phyloP scores from a whole-genome alignment of 768 basidiomycete species.

The Boletus edulis region DNA sequence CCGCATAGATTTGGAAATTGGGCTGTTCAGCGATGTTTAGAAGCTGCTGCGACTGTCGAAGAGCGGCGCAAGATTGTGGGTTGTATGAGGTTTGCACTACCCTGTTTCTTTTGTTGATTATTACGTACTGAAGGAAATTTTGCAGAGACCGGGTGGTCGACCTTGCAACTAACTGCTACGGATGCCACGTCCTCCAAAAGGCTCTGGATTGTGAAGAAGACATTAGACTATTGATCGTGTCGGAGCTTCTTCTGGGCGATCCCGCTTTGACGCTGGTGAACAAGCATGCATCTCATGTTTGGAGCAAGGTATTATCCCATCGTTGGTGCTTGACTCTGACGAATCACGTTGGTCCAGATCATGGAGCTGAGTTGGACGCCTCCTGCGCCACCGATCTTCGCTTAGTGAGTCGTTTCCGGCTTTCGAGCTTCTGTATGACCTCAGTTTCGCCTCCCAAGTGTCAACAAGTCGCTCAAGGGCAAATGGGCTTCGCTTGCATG shows the following conservation, averaged over 20 bases:
- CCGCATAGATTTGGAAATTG: constrained; percentile 79
- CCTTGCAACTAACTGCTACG: constrained; percentile 85
- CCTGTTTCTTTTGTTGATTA: neutral
- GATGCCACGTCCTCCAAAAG: constrained; percentile 87
- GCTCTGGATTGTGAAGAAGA: constrained; percentile 91
- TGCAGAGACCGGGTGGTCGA: constrained; percentile 78
- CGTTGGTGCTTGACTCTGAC: constrained; percentile 7
- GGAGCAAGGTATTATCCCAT: constrained; percentile 67
- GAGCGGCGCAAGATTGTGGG: constrained; percentile 77
- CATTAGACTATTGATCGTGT: constrained; percentile 76
- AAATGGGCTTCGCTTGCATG: constrained; percentile 89
- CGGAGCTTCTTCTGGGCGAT: constrained; percentile 79
- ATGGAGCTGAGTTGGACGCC: constrained; percentile 90
- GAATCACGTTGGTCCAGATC: constrained; percentile 45
- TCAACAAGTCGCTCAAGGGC: constrained; percentile 83
- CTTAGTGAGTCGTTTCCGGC: constrained; percentile 53
- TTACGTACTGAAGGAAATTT: constrained; percentile 3
- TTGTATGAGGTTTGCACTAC: constrained; percentile 73
- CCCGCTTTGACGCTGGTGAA: constrained; percentile 85
- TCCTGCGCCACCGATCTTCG: constrained; percentile 85
- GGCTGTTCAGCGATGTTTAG: constrained; percentile 86
- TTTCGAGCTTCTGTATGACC: neutral
- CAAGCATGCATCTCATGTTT: constrained; percentile 89
- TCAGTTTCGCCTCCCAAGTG: constrained; percentile 41
- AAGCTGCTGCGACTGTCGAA: constrained; percentile 70